phyloP scores from a whole-genome alignment of 768 basidiomycete species.

The Tricholoma sp. region DNA sequence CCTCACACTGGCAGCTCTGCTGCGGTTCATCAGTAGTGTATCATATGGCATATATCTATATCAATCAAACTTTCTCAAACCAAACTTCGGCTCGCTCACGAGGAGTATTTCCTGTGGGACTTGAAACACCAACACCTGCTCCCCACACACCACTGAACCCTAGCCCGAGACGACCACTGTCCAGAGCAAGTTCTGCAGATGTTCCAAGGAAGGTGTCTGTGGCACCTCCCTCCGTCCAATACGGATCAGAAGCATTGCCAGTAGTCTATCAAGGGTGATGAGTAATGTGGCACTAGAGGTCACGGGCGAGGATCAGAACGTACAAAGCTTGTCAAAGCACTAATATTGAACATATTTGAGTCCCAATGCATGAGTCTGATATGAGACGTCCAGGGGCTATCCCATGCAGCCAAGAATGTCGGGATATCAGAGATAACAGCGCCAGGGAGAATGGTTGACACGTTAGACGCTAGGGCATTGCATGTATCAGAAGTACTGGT shows the following conservation, averaged over 20 bases:
- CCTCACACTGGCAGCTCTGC: too few species aligned
- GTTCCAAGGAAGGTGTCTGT: background rate
- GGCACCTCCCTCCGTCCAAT: slow-evolving; percentile 7
- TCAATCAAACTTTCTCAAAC: slow-evolving; percentile 4
- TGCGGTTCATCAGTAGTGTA: too few species aligned
- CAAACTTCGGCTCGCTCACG: slow-evolving; percentile 11
- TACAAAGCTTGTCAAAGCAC: slow-evolving; percentile 11
- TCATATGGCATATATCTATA: too few species aligned
- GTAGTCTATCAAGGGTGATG: slow-evolving; percentile 5
- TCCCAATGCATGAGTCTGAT: slow-evolving; percentile 16
- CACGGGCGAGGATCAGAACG: background rate
- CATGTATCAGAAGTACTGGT: slow-evolving; percentile 4
- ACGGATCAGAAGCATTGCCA: slow-evolving; percentile 11
- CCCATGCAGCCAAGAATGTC: slow-evolving; percentile 7
- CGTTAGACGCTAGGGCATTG: slow-evolving; percentile 2
- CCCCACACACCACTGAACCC: slow-evolving; percentile 13
- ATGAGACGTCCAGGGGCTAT: slow-evolving; percentile 13
- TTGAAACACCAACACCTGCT: slow-evolving; percentile 7
- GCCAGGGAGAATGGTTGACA: slow-evolving; percentile 6
- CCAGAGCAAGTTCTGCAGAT: background rate
- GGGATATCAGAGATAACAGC: slow-evolving; percentile 4
- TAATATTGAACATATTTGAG: slow-evolving; percentile 16
- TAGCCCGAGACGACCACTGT: background rate
- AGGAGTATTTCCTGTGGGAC: slow-evolving; percentile 7
- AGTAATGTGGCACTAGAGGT: background rate